Evolutionary conservation across 108 stramenopile species (phyloP).

Genomic region (Skeletonema menzelii): DNA sequence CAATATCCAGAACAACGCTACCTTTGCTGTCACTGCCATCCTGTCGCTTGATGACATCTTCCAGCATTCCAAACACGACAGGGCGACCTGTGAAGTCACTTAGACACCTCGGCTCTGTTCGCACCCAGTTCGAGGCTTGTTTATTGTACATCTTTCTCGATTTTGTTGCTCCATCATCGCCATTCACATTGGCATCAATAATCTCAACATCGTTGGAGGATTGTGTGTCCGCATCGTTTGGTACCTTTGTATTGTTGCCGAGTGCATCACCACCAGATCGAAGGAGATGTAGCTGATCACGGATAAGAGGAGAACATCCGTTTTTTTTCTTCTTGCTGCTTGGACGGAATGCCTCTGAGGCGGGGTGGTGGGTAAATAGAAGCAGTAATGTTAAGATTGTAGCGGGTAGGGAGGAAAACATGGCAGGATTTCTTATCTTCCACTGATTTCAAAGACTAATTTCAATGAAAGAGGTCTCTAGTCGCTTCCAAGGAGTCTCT

Average conservation of each 20-base stretch:
- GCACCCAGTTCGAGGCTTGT: neutral
- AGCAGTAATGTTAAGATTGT: neutral
- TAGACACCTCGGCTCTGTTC: slow-evolving; percentile 1
- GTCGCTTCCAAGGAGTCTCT: too few relatives aligned
- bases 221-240: too few relatives aligned
- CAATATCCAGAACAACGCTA: neutral
- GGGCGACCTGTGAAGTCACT: slow-evolving; percentile 3
- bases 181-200: neutral
- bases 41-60: neutral
- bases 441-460: too few relatives aligned
- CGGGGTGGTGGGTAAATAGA: neutral
- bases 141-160: slow-evolving; percentile 5
- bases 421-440: too few relatives aligned
- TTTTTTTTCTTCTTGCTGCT: neutral
- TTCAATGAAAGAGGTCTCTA: too few relatives aligned
- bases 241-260: too few relatives aligned
- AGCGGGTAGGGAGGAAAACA: neutral
- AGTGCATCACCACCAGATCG: neutral
- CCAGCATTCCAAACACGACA: neutral
- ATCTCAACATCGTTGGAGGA: neutral
- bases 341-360: neutral
- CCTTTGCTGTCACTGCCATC: neutral
- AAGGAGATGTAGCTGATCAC: neutral
- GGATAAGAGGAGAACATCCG: neutral
- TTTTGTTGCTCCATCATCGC: neutral